Evolutionary conservation across 148 eudicot species (phyloP).

Genomic region (Nepenthes mirabilis): DNA sequence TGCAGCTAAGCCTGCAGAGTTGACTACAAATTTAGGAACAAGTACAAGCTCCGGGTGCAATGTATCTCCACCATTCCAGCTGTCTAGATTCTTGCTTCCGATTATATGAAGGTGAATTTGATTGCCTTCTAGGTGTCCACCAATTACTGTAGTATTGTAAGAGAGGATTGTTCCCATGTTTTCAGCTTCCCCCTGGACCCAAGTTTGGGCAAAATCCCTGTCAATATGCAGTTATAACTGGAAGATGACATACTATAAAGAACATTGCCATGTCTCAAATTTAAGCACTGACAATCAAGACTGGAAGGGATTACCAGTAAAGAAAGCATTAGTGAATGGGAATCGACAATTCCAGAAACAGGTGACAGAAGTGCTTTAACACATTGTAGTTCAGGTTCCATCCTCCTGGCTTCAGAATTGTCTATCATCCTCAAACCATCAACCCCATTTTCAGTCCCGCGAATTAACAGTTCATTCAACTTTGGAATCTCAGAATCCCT

Average conservation of each 20-base stretch:
- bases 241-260: conserved; percentile 2
- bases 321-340: conserved; percentile 77
- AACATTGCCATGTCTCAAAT: neutral
- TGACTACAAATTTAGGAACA: conserved; percentile 61
- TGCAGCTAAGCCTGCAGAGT: conserved; percentile 75
- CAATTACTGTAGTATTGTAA: conserved; percentile 72
- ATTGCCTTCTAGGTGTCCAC: conserved; percentile 44
- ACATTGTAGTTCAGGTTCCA: conserved; percentile 82
- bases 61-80: conserved; percentile 18
- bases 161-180: conserved; percentile 64
- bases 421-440: conserved; percentile 67
- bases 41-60: conserved; percentile 59
- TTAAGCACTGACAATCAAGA: conserved; percentile 3
- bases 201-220: conserved; percentile 38
- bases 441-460: conserved; percentile 74
- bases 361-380: conserved; percentile 71
- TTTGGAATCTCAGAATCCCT: conserved; percentile 60
- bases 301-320: conserved; percentile 38
- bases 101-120: conserved; percentile 50
- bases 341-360: conserved; percentile 69
- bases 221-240: conserved; percentile 33
- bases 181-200: conserved; percentile 95
- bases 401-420: conserved; percentile 51
- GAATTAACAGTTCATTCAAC: conserved; percentile 42
- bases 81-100: conserved; percentile 38